Percentiles rank a stretch among this genome's conserved stretches.
phyloP scores from a whole-genome alignment of 2,329 filamentous ascomycete genomes.

The Phyllachora maydis region DNA sequence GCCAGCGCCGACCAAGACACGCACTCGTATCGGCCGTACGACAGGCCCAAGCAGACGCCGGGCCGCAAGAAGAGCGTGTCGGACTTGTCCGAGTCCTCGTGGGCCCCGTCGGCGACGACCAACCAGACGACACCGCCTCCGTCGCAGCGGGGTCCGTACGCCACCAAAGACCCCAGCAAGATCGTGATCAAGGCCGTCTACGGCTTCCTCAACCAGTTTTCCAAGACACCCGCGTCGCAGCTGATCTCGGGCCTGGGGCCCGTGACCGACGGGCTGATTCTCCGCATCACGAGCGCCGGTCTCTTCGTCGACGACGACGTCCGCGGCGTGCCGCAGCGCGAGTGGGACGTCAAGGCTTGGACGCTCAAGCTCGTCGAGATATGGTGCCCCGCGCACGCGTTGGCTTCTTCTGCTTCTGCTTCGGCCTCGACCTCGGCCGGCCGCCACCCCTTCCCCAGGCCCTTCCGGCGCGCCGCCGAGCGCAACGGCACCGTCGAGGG shows the following conservation, averaged over 20 bases:
- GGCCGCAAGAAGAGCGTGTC: slow-evolving; percentile 42
- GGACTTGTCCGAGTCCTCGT: slow-evolving; percentile 68
- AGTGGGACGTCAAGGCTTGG: slow-evolving; percentile 99
- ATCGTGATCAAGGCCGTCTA: slow-evolving; percentile 91
- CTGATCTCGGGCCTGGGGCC: slow-evolving; percentile 66
- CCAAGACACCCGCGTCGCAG: slow-evolving; percentile 77
- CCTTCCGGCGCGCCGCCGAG: slow-evolving; percentile 21
- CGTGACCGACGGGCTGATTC: slow-evolving; percentile 79
- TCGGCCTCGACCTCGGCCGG: slow-evolving; percentile 16
- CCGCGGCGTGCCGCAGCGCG: slow-evolving; percentile 73
- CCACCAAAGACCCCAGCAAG: slow-evolving; percentile 83
- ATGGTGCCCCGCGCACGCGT: slow-evolving; percentile 50
- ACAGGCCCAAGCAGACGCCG: slow-evolving; percentile 36
- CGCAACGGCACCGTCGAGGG: slow-evolving; percentile 26
- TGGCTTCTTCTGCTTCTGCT: slow-evolving; percentile 20
- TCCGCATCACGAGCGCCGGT: slow-evolving; percentile 83
- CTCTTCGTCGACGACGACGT: slow-evolving; percentile 96
- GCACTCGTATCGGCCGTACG: slow-evolving; percentile 61
- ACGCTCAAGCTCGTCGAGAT: slow-evolving; percentile 85
- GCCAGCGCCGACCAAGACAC: slow-evolving; percentile 41
- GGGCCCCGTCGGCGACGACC: slow-evolving; percentile 68
- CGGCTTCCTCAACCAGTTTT: slow-evolving; percentile 74
- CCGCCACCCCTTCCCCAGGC: slow-evolving; percentile 19
- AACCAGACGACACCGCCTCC: slow-evolving; percentile 67
- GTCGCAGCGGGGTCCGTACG: slow-evolving; percentile 57